Percentiles rank a stretch among this genome's conserved stretches.
Evolutionary conservation across 257 asterid genomes (phyloP).

Genomic region (Scutellaria minor): DNA sequence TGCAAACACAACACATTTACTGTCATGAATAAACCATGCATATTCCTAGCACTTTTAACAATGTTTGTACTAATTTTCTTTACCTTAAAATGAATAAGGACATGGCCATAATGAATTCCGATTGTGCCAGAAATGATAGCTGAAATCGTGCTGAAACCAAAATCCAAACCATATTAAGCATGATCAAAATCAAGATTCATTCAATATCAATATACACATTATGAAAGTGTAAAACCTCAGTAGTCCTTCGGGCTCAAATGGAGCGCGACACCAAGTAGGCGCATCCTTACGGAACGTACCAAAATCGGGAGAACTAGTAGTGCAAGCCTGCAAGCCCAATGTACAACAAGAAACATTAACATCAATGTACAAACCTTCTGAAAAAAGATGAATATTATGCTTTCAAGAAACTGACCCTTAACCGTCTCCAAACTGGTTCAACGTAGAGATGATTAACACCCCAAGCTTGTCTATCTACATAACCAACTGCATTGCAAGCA

Average conservation of each 20-base stretch:
- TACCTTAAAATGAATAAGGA: slow-evolving; percentile 81
- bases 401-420: slow-evolving; percentile 37
- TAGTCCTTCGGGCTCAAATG: slow-evolving; percentile 91
- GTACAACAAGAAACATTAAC: slow-evolving; percentile 17
- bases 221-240: slow-evolving; percentile 49
- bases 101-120: slow-evolving; percentile 92
- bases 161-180: slow-evolving; percentile 11
- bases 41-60: not conserved
- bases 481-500: slow-evolving; percentile 93
- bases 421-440: slow-evolving; percentile 76
- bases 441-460: slow-evolving; percentile 82
- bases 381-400: not conserved
- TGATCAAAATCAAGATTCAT: slow-evolving; percentile 23
- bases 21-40: not conserved
- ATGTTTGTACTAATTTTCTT: not conserved
- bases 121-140: slow-evolving; percentile 81
- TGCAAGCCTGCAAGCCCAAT: slow-evolving; percentile 66
- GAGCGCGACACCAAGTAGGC: slow-evolving; percentile 82
- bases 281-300: slow-evolving; percentile 71
- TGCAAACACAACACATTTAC: slow-evolving; percentile 28
- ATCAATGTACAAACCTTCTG: not conserved
- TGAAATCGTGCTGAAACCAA: slow-evolving; percentile 65
- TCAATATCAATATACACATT: not conserved
- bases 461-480: slow-evolving; percentile 86
- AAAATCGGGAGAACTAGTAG: slow-evolving; percentile 66